Conservation (phyloP, 1,284 basidiomycete species). For the Malassezia cuniculi region DNA sequence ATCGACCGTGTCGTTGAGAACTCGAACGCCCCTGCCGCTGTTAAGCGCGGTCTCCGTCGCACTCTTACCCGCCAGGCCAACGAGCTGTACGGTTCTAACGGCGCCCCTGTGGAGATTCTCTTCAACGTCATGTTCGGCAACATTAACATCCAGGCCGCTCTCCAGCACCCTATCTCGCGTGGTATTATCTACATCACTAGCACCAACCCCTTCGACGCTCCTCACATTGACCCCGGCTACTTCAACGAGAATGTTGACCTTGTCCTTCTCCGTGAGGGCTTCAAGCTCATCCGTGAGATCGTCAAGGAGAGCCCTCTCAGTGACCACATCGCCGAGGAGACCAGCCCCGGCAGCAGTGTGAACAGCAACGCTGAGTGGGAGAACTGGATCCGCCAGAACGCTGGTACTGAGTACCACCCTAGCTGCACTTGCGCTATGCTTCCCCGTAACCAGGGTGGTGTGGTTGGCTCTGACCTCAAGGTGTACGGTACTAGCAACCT, state of each 20-base stretch:
- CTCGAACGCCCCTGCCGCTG: slow-evolving; percentile 17
- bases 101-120: slow-evolving; percentile 29
- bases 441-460: slow-evolving; percentile 54
- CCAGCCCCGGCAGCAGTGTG: slow-evolving; percentile 15
- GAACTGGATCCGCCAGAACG: slow-evolving; percentile 18
- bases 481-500: slow-evolving; percentile 60
- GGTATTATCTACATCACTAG: slow-evolving; percentile 27
- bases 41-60: slow-evolving; percentile 17
- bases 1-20: slow-evolving; percentile 16
- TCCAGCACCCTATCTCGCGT: slow-evolving; percentile 37
- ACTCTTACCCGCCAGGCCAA: slow-evolving; percentile 12
- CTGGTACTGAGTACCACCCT: slow-evolving; percentile 46
- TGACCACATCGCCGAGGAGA: slow-evolving; percentile 13
- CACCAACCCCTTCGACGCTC: slow-evolving; percentile 21
- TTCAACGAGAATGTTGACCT: slow-evolving; percentile 23
- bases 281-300: slow-evolving; percentile 27
- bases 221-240: slow-evolving; percentile 33
- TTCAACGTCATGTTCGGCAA: slow-evolving; percentile 22
- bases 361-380: slow-evolving; percentile 21
- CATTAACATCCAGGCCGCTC: slow-evolving; percentile 24
- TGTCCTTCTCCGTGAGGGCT: slow-evolving; percentile 22
- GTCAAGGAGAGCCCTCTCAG: slow-evolving; percentile 18
- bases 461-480: slow-evolving; percentile 54
- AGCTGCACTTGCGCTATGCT: slow-evolving; percentile 57
- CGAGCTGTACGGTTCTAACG: slow-evolving; percentile 15